Base-by-base conservation (phyloP, 2,329 filamentous ascomycete species). In the Trichoderma sp. region DNA sequence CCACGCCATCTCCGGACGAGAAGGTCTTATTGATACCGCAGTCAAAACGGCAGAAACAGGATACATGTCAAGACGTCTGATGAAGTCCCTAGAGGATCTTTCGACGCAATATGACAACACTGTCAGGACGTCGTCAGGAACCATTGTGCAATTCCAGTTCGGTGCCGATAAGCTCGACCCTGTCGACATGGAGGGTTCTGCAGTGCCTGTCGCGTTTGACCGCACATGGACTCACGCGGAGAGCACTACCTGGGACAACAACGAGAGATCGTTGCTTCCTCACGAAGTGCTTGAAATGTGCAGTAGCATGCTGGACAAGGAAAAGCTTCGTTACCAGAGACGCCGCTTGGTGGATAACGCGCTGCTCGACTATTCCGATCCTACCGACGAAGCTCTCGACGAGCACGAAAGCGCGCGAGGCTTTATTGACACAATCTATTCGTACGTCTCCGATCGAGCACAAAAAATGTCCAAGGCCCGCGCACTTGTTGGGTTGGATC, bases 21-120 rank as follows among this genome's bases (percentile, higher is more conserved):
- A 98, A 89, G 96, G 96, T 89, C 85, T 99, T 76, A 95, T 99
- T 78, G 96, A 99, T 88, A 99, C 96, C 2, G 96, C 96, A 73
- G 96, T 98, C 84, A 99, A 99, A 85, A 99, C 96, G 68, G 96
- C 96, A 68, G 96, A 99, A 82, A 99, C 96, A 12, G 96, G 96
- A 75, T 99, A 99, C 83, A 99, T 99, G 96, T 98, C 95, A 74
- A 91, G 96, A 83, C 91, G 96, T 76, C 82, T 99, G 79, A 99
- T 99, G 95, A 99, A 99, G 83, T 97, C 94, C 3, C 84, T 99
- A 63, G 96, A 99, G 80, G 96, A 99, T 85, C 84, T 98, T 3
- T 97, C 95, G 1, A 94, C 93, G 0, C 90, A 94, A 77, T 99
- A 99, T 77, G 96, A 99, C 77, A 90, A 97, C 77, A 99, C 96